phyloP scores from a whole-genome alignment of 2,329 filamentous ascomycete species.

The Calycina marina region DNA sequence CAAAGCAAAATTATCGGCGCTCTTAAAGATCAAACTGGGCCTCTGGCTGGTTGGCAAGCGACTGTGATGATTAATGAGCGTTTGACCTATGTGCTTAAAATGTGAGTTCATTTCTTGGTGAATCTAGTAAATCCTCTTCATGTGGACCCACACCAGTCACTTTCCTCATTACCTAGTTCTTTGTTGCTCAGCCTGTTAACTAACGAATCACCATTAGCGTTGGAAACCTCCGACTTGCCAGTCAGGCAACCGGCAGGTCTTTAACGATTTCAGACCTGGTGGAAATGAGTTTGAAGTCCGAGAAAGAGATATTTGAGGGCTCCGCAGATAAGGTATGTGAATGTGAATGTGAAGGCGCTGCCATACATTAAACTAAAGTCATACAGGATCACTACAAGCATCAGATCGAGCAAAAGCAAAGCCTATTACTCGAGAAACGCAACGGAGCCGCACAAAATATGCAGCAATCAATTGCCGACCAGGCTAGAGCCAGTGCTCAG shows the following conservation, averaged over 20 bases:
- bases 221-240: constrained; percentile 17
- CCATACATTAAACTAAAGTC: too few species aligned
- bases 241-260: too few species aligned
- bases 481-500: constrained; percentile 26
- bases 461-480: constrained; percentile 31
- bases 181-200: too few species aligned
- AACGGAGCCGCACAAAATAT: constrained; percentile 16
- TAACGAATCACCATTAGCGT: constrained; percentile 10
- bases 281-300: constrained; percentile 19
- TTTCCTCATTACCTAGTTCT: too few species aligned
- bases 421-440: constrained; percentile 17
- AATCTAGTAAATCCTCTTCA: not conserved
- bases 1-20: too few species aligned
- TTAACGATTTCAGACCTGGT: too few species aligned
- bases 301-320: constrained; percentile 19
- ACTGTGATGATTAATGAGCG: constrained; percentile 17
- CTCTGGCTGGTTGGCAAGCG: constrained; percentile 18
- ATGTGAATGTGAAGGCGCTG: not conserved
- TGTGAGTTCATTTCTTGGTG: constrained; percentile 13
- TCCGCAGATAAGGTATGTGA: constrained; percentile 18
- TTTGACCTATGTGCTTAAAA: constrained; percentile 18
- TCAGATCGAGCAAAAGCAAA: constrained; percentile 15
- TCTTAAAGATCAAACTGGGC: constrained; percentile 14
- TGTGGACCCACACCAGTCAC: too few species aligned
- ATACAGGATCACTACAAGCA: too few species aligned